Evolutionary conservation across 2,329 filamentous ascomycete genomes (phyloP).

Genomic region (Phaeosphaeriaceae sp.): DNA sequence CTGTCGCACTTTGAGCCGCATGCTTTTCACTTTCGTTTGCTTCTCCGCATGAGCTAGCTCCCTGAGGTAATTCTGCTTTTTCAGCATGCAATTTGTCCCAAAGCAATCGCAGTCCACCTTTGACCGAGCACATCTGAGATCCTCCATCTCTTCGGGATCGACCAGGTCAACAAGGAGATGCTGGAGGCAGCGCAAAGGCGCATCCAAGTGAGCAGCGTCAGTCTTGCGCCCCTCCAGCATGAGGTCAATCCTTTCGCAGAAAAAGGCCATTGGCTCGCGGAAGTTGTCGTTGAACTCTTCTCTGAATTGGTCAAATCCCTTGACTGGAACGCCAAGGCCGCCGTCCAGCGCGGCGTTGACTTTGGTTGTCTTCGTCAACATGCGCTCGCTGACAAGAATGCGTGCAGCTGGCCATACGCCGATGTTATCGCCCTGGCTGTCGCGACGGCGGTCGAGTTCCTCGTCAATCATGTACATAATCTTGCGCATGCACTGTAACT

Average conservation of each 20-base stretch:
- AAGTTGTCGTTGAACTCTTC: neutral
- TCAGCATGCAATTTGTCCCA: neutral
- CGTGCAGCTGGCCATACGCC: constrained; percentile 6
- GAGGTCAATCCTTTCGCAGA: constrained; percentile 6
- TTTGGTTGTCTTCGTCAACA: neutral
- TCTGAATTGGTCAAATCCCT: neutral
- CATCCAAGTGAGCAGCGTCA: neutral
- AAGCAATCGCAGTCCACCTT: neutral
- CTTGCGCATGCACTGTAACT: neutral
- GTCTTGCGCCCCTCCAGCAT: constrained; percentile 1
- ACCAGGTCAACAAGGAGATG: constrained; percentile 5
- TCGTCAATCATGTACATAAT: constrained; percentile 2
- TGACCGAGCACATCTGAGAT: neutral
- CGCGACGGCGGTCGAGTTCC: constrained; percentile 6
- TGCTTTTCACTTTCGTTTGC: neutral
- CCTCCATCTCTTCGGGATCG: neutral
- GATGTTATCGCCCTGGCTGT: neutral
- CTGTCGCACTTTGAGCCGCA: neutral
- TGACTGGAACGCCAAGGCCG: neutral
- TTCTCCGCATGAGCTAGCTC: neutral
- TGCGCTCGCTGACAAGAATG: constrained; percentile 2
- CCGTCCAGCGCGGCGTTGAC: neutral
- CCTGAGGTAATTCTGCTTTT: too few species aligned
- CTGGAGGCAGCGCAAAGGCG: constrained; percentile 1
- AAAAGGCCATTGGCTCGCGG: constrained; percentile 5